These are phyloP conservation scores for Nelumbo lutea DNA, from an alignment of 164 flowering plant genomes.

Conservation along the genomic window DNA sequence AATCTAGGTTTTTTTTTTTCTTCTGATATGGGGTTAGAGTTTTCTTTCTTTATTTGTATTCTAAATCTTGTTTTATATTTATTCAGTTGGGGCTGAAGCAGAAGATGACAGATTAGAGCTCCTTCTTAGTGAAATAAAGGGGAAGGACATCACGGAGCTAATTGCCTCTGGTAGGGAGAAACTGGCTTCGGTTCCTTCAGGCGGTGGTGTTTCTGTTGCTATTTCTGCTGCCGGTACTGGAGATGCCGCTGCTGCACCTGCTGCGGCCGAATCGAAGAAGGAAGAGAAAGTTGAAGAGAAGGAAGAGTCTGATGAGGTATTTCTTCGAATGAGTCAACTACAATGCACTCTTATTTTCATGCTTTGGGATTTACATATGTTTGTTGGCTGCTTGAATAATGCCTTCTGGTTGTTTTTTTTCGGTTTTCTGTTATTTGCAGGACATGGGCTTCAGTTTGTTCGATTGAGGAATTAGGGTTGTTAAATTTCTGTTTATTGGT, in stretches of 20 bases:
- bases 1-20: neutral
- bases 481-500: too few relatives aligned
- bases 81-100: conserved; percentile 39
- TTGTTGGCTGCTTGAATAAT: neutral
- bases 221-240: conserved; percentile 23
- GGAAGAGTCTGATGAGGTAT: conserved; percentile 44
- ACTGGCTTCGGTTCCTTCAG: conserved; percentile 36
- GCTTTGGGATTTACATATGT: neutral
- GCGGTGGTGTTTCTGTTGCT: conserved; percentile 33
- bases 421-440: neutral
- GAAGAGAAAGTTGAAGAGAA: conserved; percentile 44
- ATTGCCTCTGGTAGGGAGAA: conserved; percentile 40
- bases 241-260: conserved; percentile 27
- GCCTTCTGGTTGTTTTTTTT: neutral
- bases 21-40: too few relatives aligned
- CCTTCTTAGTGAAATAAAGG: conserved; percentile 31
- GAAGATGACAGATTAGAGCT: conserved; percentile 29
- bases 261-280: conserved; percentile 38
- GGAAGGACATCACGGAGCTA: conserved; percentile 40
- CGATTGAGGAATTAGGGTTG: neutral
- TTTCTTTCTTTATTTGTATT: too few relatives aligned
- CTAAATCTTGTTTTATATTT: neutral
- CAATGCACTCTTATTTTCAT: neutral
- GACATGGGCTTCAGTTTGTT: conserved; percentile 13
- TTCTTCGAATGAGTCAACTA: neutral